These are phyloP conservation scores for Plantago coronopus DNA, from an alignment of 305 asterid genomes.

Conservation along the genomic window DNA sequence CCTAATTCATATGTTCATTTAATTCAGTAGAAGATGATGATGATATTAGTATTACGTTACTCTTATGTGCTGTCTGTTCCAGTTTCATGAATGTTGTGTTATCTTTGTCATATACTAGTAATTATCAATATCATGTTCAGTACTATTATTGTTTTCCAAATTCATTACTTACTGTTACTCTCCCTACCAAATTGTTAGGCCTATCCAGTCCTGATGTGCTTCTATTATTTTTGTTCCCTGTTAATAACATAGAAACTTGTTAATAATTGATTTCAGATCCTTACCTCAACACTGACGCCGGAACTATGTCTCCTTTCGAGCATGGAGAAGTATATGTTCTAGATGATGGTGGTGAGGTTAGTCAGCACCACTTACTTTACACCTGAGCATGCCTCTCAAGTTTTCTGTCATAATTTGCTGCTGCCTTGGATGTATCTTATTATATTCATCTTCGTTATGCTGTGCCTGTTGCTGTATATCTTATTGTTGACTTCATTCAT, in stretches of 20 bases:
- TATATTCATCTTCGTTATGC: no score
- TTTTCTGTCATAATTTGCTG: neutral
- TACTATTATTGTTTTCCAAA: no score
- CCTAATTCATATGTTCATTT: no score
- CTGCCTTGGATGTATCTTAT: no score
- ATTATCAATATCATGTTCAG: no score
- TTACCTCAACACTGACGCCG: constrained; percentile 87
- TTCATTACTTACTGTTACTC: no score
- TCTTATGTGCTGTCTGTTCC: no score
- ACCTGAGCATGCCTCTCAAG: neutral
- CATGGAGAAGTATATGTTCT: constrained; percentile 92
- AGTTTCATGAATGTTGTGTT: neutral
- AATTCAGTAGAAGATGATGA: neutral
- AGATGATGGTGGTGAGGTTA: constrained; percentile 97
- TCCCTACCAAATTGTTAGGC: neutral
- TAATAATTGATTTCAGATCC: constrained; percentile 59
- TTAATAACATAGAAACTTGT: no score
- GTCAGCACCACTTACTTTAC: constrained; percentile 16
- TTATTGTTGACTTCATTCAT: constrained; percentile 8
- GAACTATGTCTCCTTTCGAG: constrained; percentile 96
- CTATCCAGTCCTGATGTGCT: neutral
- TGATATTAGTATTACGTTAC: neutral
- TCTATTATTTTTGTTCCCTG: no score
- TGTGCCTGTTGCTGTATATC: no score
- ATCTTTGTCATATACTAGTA: no score